Percentiles rank a stretch among this genome's conserved stretches.
Evolutionary conservation across 2,329 filamentous ascomycete genomes (phyloP).

Genomic region (Emergomyces orientalis): DNA sequence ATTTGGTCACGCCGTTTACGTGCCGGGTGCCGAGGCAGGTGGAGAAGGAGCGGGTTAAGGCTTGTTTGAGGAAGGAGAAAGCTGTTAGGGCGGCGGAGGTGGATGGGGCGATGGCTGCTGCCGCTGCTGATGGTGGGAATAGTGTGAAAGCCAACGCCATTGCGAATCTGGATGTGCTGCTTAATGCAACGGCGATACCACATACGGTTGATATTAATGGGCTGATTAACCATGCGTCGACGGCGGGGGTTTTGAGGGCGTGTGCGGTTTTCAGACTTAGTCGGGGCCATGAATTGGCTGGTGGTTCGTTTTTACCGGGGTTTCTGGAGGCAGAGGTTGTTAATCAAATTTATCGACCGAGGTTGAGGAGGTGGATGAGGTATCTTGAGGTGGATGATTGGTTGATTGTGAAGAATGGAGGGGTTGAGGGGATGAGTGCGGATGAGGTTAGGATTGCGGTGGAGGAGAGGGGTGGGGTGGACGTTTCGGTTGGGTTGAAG

Average conservation of each 20-base stretch:
- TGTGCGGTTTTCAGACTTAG: slow-evolving; percentile 29
- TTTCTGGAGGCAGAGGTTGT: slow-evolving; percentile 34
- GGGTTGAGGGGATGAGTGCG: slow-evolving; percentile 47
- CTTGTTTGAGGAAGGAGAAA: slow-evolving; percentile 38
- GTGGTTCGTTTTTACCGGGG: slow-evolving; percentile 6
- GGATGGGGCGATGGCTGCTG: slow-evolving; percentile 16
- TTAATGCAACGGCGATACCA: slow-evolving; percentile 7
- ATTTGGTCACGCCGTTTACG: slow-evolving; percentile 63
- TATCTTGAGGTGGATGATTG: slow-evolving; percentile 64
- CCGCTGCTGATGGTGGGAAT: slow-evolving; percentile 17
- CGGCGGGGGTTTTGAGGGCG: slow-evolving; percentile 24
- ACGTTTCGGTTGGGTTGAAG: slow-evolving; percentile 19
- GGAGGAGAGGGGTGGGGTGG: slow-evolving; percentile 53
- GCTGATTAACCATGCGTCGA: slow-evolving; percentile 19
- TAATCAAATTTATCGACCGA: slow-evolving; percentile 42
- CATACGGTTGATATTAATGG: slow-evolving; percentile 5
- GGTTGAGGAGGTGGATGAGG: slow-evolving; percentile 46
- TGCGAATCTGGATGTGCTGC: slow-evolving; percentile 7
- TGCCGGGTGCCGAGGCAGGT: slow-evolving; percentile 76
- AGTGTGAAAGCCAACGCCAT: slow-evolving; percentile 1
- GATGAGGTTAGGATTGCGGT: slow-evolving; percentile 63
- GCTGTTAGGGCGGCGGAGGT: slow-evolving; percentile 19
- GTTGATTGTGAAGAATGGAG: slow-evolving; percentile 56
- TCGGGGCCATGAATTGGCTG: slow-evolving; percentile 21
- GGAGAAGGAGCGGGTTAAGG: slow-evolving; percentile 42